Evolutionary conservation across 768 basidiomycete species (phyloP).

Genomic region (Termitomyces bulborhizus): DNA sequence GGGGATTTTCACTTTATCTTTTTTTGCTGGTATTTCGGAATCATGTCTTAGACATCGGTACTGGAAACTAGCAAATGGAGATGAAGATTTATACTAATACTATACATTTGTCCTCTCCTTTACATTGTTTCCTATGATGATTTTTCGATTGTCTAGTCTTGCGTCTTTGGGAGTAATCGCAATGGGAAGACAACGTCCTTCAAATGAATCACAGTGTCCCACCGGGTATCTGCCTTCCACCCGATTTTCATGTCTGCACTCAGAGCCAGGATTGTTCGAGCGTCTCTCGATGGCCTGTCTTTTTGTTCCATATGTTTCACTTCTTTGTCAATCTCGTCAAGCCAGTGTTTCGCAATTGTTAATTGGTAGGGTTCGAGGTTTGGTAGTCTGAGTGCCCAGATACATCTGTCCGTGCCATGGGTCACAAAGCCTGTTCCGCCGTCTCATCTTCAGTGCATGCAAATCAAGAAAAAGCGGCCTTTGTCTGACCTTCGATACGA

Average conservation of each 20-base stretch:
- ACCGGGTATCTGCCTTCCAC: constrained; percentile 52
- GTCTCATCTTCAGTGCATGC: neutral
- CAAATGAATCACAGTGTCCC: constrained; percentile 38
- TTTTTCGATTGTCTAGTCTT: neutral
- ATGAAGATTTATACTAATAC: no score
- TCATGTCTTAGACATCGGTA: constrained; percentile 4
- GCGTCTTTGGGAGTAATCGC: neutral
- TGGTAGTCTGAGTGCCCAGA: constrained; percentile 58
- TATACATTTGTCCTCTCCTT: no score
- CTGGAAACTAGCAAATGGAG: constrained; percentile 12
- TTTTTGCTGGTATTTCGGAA: constrained; percentile 13
- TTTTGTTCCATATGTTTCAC: constrained; percentile 31
- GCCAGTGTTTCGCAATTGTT: constrained; percentile 47
- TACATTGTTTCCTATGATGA: no score
- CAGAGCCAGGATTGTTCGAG: constrained; percentile 42
- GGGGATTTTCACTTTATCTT: constrained; percentile 31
- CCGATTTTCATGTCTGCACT: constrained; percentile 41
- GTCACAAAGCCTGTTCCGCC: constrained; percentile 53
- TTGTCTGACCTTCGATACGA: constrained; percentile 43
- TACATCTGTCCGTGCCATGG: constrained; percentile 55
- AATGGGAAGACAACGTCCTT: neutral
- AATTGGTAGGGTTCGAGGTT: constrained; percentile 40
- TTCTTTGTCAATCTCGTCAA: constrained; percentile 43
- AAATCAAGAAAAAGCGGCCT: neutral
- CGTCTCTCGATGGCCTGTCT: constrained; percentile 21